Evolutionary conservation across 129 eudicot genomes (phyloP), one percentile per base, ranked within the genome.

Genomic region (Helianthus tuberosus): DNA sequence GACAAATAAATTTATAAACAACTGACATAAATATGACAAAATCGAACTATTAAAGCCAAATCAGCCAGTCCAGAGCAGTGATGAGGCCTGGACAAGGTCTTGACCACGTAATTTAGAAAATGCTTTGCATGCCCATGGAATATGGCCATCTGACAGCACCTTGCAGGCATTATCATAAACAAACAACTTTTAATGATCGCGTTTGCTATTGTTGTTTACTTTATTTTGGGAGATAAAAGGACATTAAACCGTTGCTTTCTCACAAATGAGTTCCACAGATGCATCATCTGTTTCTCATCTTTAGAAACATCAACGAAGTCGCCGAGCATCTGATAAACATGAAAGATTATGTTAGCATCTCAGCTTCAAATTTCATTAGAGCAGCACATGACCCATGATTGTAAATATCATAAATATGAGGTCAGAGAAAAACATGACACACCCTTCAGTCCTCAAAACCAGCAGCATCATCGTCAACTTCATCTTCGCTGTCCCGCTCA

Each of bases 231-330:
- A 51, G 46, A 65, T 20, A 46, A 75, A 75, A 35, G 50, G 52
- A 20, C 47, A 32, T 32, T 43, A 11, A 77, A 52, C 98, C 98
- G 73, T 85, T 93, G 98, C 82, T 88, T 94, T 81, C 99, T 83
- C 54, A 95, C 90, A 76, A 95, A 95, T 6, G 99, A 91, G 82
- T 95, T 95, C 99, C 99, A 95, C 36, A 95, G 88, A 84, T 95
- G 97, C 99, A 95, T 95, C 86, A 95, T 79, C 79, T 84, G 86
- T 78, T 95, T 95, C 80, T 95, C 99, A 49, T 91, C 92, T 71
- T 82, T 86, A 53, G 96, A 86, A 23, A 95, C 99, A 82, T 95
- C 99, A 69, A 95, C 90, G 82, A 95, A 95, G 83, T 95, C 99
- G 75, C 91, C 97, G 62, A 91, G 92, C 99, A 95, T 91, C 99